Evolutionary conservation across 805 yeast genomes (phyloP), one percentile per base, ranked within the genome.

Genomic region (Lipomyces chichibuensis): DNA sequence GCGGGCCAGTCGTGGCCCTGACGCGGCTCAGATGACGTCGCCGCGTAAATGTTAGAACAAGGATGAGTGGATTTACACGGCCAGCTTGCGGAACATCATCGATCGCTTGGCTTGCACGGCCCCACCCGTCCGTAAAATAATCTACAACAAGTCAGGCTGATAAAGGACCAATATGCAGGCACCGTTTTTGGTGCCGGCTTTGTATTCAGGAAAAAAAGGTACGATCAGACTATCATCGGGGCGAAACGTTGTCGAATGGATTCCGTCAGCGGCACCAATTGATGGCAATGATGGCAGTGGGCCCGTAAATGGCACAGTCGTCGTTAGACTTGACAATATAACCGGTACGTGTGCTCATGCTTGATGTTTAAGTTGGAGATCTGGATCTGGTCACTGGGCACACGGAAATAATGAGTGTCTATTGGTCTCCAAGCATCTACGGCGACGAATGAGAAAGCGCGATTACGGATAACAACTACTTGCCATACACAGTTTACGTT

Each of bases 401-500:
- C 52, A 14, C 51, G n/a, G 14, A 20, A n/a, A 6, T 46, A 23
- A 46, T 14, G n/a, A 14, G 62, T 29, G n/a, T 3, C 3, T 13
- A n/a, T 53, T 65, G 71, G 71, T 37, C 65, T 76, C 73, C 76
- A 76, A 68, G 78, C 78, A 7, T 71, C 78, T 32, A 78, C 78
- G 52, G 77, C 77, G 4, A 75, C 78, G 5, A 75, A 76, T 17
- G 74, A 75, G 20, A 72, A 72, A 61, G 65, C 74, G 33, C 70
- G 75, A 8, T 69, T 75, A 62, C 66, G 73, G 60, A 71, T 73
- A 20, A 65, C 67, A 4, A 67, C 73, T 20, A 55, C 64, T 17
- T 65, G 59, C 32, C 72, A 63, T 60, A 72, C 70, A 39, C 74
- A 77, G 55, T 79, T 80, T 32, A 77, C 84, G 53, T 86, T 92